phyloP scores from a whole-genome alignment of 179 eudicot species.

The Vitellaria paradoxa region DNA sequence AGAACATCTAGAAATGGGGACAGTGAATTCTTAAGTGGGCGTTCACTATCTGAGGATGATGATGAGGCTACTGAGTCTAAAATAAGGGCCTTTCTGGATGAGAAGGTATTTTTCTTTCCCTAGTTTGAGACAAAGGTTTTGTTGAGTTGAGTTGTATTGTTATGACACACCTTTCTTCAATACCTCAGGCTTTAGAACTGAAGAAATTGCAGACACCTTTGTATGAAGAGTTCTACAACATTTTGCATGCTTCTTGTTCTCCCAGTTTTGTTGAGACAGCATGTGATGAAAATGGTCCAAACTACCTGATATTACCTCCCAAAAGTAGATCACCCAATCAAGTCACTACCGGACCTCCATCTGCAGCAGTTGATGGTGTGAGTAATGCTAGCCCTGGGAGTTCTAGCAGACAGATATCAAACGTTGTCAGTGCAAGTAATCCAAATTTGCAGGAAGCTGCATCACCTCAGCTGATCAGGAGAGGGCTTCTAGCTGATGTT shows the following conservation, averaged over 20 bases:
- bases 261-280: conserved; percentile 36
- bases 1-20: conserved; percentile 33
- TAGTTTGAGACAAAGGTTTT: neutral
- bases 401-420: conserved; percentile 37
- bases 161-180: neutral
- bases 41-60: conserved; percentile 54
- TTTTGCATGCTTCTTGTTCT: conserved; percentile 44
- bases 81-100: conserved; percentile 70
- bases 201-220: conserved; percentile 71
- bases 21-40: conserved; percentile 44
- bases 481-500: conserved; percentile 29
- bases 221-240: conserved; percentile 68
- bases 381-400: conserved; percentile 51
- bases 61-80: conserved; percentile 74
- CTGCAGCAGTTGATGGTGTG: conserved; percentile 40
- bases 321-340: conserved; percentile 60
- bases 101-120: conserved; percentile 45
- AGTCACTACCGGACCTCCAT: conserved; percentile 45
- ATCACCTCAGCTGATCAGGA: conserved; percentile 31
- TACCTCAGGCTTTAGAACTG: conserved; percentile 67
- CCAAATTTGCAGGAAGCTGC: conserved; percentile 32
- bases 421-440: conserved; percentile 29
- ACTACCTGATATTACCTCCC: conserved; percentile 47
- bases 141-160: neutral
- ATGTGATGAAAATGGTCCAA: conserved; percentile 36